Evolutionary conservation across 2,329 filamentous ascomycete species (phyloP), one percentile per base, ranked within the genome.

Genomic region (Fusarium compactum): DNA sequence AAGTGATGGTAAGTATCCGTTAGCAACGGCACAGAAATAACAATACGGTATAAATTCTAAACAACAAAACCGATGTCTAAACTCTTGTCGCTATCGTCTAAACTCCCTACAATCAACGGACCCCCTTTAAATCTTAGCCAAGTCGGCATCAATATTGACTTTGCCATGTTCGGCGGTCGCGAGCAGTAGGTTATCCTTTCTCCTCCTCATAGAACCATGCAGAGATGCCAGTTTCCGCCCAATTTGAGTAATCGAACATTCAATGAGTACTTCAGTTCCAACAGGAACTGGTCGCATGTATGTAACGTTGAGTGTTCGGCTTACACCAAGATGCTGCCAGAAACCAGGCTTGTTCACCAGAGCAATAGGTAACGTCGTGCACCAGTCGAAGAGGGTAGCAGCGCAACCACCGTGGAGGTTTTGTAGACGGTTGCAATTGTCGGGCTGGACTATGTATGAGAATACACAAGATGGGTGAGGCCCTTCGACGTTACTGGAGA

Each of bases 331-430:
- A 41, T 80, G 81, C 59, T 84, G 80, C 86, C 91, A 92, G 76
- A 85, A 88, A 8, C 89, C 90, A 0, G 86, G 87, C 24, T 81
- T 81, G 46, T 85, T 85, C 54, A 91, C 78, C 40, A 90, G 83
- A 12, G 85, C 78, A 15, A 93, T 78, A 6, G 88, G 82, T 20
- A 88, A 77, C 5, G 87, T 88, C 0, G 91, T 92, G 71, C 87
- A 85, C 61, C 87, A 81, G 79, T 94, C 92, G 70, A 93, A 90
- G 6, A 94, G 79, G 1, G 90, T 90, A 4, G 91, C 86, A 0
- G 88, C 84, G 67, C 88, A 90, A 20, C 89, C 89, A 56, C 88
- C 89, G 74, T 91, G 89, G 58, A 91, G 79, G 79, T 85, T 90
- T 27, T 78, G 78, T 16, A 85, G 62, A 8, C 82, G 79, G 78